These are phyloP conservation scores for Leccinum variicolor DNA, from an alignment of 768 basidiomycete genomes.

Conservation along the genomic window DNA sequence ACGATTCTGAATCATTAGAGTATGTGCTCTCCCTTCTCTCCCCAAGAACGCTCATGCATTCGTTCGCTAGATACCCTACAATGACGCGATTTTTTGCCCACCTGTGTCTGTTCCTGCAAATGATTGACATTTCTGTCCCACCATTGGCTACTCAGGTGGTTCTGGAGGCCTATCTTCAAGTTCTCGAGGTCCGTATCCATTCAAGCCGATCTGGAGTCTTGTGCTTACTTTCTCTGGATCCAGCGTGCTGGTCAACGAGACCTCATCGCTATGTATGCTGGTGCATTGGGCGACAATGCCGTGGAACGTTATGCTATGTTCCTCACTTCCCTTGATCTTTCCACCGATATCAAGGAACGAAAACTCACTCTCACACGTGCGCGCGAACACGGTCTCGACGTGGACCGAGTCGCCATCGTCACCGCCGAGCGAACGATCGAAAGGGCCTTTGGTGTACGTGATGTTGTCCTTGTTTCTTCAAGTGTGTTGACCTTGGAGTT, in stretches of 20 bases:
- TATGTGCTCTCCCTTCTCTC: constrained; percentile 33
- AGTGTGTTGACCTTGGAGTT: constrained; percentile 7
- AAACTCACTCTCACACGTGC: constrained; percentile 69
- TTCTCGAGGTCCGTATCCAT: constrained; percentile 63
- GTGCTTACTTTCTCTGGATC: neutral
- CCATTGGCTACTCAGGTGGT: constrained; percentile 75
- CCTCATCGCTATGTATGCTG: constrained; percentile 91
- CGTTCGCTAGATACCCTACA: constrained; percentile 51
- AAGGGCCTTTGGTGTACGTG: constrained; percentile 58
- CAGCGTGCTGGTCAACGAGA: constrained; percentile 75
- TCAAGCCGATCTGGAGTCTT: neutral
- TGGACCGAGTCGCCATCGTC: constrained; percentile 72
- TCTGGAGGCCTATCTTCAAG: constrained; percentile 82
- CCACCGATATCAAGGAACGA: constrained; percentile 61
- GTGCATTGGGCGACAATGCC: constrained; percentile 85
- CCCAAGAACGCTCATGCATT: neutral
- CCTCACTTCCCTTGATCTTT: constrained; percentile 72
- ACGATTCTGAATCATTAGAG: constrained; percentile 52
- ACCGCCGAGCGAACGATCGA: constrained; percentile 79
- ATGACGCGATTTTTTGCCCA: constrained; percentile 93
- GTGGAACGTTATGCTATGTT: constrained; percentile 91
- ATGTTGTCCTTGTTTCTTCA: constrained; percentile 4
- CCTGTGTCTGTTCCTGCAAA: constrained; percentile 81
- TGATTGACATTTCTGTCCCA: constrained; percentile 74
- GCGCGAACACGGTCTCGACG: constrained; percentile 80